Conservation (phyloP, 169 alveolate genomes). For the Babesia caballi region DNA sequence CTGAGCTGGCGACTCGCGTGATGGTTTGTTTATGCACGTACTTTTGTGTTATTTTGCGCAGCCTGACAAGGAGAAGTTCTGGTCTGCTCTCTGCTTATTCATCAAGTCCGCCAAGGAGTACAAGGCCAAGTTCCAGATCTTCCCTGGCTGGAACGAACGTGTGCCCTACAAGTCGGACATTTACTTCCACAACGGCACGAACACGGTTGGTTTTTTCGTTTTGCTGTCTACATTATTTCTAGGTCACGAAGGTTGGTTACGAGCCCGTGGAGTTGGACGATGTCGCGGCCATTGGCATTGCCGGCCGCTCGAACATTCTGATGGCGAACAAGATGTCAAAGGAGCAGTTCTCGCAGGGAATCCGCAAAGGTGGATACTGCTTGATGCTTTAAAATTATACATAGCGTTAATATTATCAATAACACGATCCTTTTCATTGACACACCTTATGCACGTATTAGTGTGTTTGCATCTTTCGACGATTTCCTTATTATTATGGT, state of each 20-base stretch:
- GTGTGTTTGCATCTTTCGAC: too few species aligned
- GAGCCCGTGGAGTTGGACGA: slow-evolving; percentile 39
- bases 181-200: slow-evolving; percentile 48
- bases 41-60: background rate
- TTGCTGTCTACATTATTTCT: background rate
- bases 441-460: too few species aligned
- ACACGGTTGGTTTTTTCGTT: slow-evolving; percentile 15
- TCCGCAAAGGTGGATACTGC: slow-evolving; percentile 59
- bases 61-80: slow-evolving; percentile 63
- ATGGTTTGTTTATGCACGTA: background rate
- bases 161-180: slow-evolving; percentile 64
- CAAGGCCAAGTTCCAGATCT: slow-evolving; percentile 57
- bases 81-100: slow-evolving; percentile 53
- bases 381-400: slow-evolving; percentile 13
- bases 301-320: slow-evolving; percentile 43
- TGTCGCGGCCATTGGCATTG: slow-evolving; percentile 52
- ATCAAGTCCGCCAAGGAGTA: slow-evolving; percentile 63
- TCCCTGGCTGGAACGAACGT: slow-evolving; percentile 44
- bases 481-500: too few species aligned
- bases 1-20: slow-evolving; percentile 42
- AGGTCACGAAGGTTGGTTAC: slow-evolving; percentile 59
- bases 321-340: slow-evolving; percentile 54
- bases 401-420: too few species aligned
- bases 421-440: too few species aligned
- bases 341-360: slow-evolving; percentile 48